phyloP scores from a whole-genome alignment of 129 eudicot species.

The Tagetes patula region DNA sequence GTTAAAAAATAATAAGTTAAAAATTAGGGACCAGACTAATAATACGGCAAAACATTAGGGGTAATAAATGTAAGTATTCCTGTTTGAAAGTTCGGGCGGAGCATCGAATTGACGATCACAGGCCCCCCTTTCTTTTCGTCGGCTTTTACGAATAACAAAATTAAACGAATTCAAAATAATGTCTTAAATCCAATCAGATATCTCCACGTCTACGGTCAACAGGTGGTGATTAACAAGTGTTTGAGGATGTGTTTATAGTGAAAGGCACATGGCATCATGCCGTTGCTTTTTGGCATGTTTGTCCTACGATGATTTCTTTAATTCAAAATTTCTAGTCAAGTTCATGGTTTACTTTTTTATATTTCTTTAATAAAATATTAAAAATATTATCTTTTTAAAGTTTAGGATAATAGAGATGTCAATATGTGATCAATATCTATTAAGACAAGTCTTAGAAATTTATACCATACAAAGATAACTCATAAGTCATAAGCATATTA shows the following conservation, averaged over 20 bases:
- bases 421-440: too few species aligned
- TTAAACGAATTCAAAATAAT: background rate
- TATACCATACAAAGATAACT: too few species aligned
- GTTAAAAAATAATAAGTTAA: background rate
- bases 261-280: conserved; percentile 46
- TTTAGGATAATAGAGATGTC: too few species aligned
- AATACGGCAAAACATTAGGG: background rate
- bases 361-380: too few species aligned
- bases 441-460: too few species aligned
- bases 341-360: too few species aligned
- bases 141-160: background rate
- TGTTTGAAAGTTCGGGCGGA: conserved; percentile 22
- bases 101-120: conserved; percentile 30
- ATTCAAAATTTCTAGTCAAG: background rate
- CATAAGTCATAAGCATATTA: too few species aligned
- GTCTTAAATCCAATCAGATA: background rate
- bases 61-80: conserved; percentile 1
- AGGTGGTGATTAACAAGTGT: conserved; percentile 19
- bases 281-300: conserved; percentile 40
- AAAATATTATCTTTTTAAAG: too few species aligned
- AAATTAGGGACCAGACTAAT: background rate
- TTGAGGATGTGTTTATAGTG: conserved; percentile 15
- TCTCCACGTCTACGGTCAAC: conserved; percentile 34
- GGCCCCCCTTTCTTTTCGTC: conserved; percentile 26
- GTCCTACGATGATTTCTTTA: conserved; percentile 21